A percentile compares a stretch with the other conserved stretches of the same genome.
These are phyloP conservation scores for Isabelozyma gotoi DNA, from an alignment of 805 yeast species.

Conservation along the genomic window DNA sequence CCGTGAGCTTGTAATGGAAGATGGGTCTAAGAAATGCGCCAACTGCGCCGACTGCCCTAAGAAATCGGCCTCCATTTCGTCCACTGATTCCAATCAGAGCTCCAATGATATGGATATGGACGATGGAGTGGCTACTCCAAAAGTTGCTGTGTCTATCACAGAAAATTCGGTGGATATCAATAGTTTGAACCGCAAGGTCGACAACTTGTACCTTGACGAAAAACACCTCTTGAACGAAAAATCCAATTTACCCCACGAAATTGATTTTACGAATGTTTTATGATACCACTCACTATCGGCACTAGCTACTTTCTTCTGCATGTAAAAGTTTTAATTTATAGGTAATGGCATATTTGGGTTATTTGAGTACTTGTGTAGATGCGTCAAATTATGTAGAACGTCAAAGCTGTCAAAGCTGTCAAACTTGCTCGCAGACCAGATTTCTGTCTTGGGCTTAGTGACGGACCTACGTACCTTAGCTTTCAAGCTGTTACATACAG, in stretches of 20 bases:
- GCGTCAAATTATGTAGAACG: too few species aligned
- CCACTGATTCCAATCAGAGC: not conserved
- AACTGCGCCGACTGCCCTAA: constrained; percentile 31
- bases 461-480: too few species aligned
- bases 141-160: constrained; percentile 8
- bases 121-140: constrained; percentile 5
- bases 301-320: not conserved
- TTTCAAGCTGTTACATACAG: too few species aligned
- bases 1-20: constrained; percentile 13
- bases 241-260: constrained; percentile 2
- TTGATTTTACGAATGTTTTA: constrained; percentile 7
- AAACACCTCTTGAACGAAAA: not conserved
- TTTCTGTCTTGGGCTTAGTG: too few species aligned
- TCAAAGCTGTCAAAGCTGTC: too few species aligned
- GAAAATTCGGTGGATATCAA: not conserved
- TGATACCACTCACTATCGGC: not conserved
- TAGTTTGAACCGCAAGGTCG: not conserved
- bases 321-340: not conserved
- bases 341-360: not conserved
- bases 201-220: not conserved
- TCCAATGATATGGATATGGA: not conserved
- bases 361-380: too few species aligned
- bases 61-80: constrained; percentile 4
- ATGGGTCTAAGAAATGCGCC: constrained; percentile 24
- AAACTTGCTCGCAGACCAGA: too few species aligned